Conservation (phyloP, 352 stramenopile species). For the Phytophthora macrochlamydospora region DNA sequence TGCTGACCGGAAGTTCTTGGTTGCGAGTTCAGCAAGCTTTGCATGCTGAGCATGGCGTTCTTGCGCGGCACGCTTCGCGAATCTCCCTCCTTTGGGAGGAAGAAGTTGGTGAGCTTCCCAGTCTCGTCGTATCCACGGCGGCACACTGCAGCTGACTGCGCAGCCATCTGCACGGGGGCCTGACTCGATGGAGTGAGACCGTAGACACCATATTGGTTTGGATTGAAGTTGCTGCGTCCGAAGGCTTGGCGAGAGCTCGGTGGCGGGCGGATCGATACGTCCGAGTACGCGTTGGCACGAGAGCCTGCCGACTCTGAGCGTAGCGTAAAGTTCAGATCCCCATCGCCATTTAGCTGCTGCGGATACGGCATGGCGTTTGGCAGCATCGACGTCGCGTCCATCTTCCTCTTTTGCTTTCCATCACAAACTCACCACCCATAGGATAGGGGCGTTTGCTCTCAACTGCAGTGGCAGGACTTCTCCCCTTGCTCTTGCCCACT, state of each 20-base stretch:
- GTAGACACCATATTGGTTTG: conserved; percentile 73
- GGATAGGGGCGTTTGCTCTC: conserved; percentile 33
- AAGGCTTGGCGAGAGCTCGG: conserved; percentile 42
- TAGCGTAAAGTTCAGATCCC: conserved; percentile 21
- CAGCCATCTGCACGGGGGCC: conserved; percentile 44
- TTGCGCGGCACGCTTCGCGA: conserved; percentile 26
- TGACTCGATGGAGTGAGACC: conserved; percentile 54
- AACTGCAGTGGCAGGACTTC: conserved; percentile 13
- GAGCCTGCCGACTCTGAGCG: conserved; percentile 47
- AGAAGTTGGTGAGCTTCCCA: conserved; percentile 79
- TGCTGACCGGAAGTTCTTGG: conserved; percentile 32
- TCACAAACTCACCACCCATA: conserved; percentile 24
- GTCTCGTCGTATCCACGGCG: conserved; percentile 78
- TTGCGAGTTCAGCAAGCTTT: conserved; percentile 49
- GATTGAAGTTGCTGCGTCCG: conserved; percentile 61
- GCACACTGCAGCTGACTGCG: conserved; percentile 39
- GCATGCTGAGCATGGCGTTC: conserved; percentile 59
- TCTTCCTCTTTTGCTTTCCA: conserved; percentile 70
- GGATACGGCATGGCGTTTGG: conserved; percentile 16
- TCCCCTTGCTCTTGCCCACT: conserved; percentile 38
- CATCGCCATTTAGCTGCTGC: conserved; percentile 13
- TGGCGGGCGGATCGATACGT: conserved; percentile 58
- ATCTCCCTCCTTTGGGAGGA: conserved; percentile 57
- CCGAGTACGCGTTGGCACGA: conserved; percentile 66
- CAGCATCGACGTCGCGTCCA: conserved; percentile 27